These are phyloP conservation scores for Pyrenula aspistea DNA, from an alignment of 495 filamentous ascomycete species.

Conservation along the genomic window DNA sequence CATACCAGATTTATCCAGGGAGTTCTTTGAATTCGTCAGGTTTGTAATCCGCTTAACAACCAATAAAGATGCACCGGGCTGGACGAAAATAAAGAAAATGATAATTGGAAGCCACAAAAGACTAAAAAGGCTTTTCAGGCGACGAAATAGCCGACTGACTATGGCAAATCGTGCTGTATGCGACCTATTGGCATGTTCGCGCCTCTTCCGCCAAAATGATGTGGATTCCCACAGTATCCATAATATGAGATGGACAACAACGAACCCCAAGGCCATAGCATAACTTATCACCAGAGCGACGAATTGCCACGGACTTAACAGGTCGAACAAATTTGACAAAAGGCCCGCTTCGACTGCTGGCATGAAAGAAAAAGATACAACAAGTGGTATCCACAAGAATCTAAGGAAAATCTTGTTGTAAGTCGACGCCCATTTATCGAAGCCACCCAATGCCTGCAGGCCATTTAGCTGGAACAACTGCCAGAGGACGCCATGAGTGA, in stretches of 20 bases:
- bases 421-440: background rate
- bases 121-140: background rate
- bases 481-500: background rate
- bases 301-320: background rate
- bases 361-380: background rate
- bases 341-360: background rate
- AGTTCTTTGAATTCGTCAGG: background rate
- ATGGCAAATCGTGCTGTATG: background rate
- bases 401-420: background rate
- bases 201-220: background rate
- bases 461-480: background rate
- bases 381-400: background rate
- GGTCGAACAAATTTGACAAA: background rate
- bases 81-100: background rate
- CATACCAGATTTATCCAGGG: background rate
- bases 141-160: background rate
- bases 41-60: background rate
- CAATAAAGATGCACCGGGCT: background rate
- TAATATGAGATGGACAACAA: background rate
- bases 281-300: background rate
- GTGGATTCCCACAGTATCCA: background rate
- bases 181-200: background rate
- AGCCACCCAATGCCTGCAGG: background rate
- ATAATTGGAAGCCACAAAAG: background rate
- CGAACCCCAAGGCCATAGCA: background rate